Evolutionary conservation across 2,329 filamentous ascomycete species (phyloP), one percentile per base, ranked within the genome.

Genomic region (Xylaria sp.): DNA sequence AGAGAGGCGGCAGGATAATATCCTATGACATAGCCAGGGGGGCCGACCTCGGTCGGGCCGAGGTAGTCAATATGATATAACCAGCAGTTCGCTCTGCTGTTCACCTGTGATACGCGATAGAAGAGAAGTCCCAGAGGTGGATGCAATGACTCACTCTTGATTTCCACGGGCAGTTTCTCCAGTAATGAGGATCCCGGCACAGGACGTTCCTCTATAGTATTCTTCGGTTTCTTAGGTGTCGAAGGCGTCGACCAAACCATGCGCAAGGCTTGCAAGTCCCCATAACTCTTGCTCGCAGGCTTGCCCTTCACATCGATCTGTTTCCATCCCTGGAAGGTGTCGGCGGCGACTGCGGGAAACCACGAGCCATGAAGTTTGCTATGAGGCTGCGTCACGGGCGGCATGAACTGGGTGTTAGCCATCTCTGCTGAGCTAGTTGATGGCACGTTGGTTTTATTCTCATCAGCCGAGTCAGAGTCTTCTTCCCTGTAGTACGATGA

Each of bases 121-220:
- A 16, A 47, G 3, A 49, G 11, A 39, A 37, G n/a, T 6, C n/a
- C 50, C 19, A 53, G 37, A 46, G n/a, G 55, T 13, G 2, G 3
- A 54, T 50, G 5, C 49, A 13, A 9, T 23, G 60, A 78, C 86
- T 75, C 80, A 91, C 88, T 83, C 59, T 90, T 80, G 64, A 92
- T 77, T 74, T 92, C 89, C 55, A 82, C 78, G 0, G 89, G 89
- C 6, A 92, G 79, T 62, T 73, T 82, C 76, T 92, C 89, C 47
- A 92, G 75, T 30, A 80, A 78, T 19, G 87, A 77, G 19, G 76
- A 70, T 59, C 83, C 82, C n/a, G 78, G 73, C 19, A 67, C 54
- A 48, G 72, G 66, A 61, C 72, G 72, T 63, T 57, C 53, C 8
- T 54, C 74, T 6, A 67, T 59, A 63, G 72, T 68, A 61, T 72